These are phyloP conservation scores for Pyrenochaeta sp. DNA, from an alignment of 2,329 filamentous ascomycete species.

Conservation along the genomic window DNA sequence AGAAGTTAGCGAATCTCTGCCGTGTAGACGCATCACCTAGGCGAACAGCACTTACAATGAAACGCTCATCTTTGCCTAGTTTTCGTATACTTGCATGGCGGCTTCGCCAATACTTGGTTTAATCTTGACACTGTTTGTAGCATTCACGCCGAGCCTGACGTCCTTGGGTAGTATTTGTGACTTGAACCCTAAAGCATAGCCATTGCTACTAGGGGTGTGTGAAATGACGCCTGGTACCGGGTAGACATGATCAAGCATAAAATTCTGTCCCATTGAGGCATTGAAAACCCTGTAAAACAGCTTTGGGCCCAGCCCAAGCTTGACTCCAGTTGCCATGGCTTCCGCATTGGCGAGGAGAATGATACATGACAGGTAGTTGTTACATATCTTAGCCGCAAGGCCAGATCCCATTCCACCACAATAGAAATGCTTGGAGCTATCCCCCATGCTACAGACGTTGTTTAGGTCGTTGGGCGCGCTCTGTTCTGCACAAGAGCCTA, in stretches of 20 bases:
- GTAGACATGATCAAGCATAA: constrained; percentile 16
- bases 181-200: constrained; percentile 61
- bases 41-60: not conserved
- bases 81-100: constrained; percentile 2
- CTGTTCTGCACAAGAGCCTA: no score
- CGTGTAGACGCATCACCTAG: not conserved
- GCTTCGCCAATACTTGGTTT: constrained; percentile 2
- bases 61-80: not conserved
- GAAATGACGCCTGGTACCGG: constrained; percentile 57
- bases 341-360: constrained; percentile 1
- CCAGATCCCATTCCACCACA: not conserved
- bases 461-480: not conserved
- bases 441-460: not conserved
- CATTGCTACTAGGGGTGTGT: constrained; percentile 53
- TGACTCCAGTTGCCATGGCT: constrained; percentile 1
- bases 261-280: not conserved
- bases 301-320: not conserved
- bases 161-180: constrained; percentile 66
- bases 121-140: constrained; percentile 54
- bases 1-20: not conserved
- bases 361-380: constrained; percentile 2
- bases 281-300: not conserved
- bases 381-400: constrained; percentile 1
- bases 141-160: constrained; percentile 60
- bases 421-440: not conserved